Conservation (phyloP, 2,329 filamentous ascomycete species). For the Alternaria ethzedia region DNA sequence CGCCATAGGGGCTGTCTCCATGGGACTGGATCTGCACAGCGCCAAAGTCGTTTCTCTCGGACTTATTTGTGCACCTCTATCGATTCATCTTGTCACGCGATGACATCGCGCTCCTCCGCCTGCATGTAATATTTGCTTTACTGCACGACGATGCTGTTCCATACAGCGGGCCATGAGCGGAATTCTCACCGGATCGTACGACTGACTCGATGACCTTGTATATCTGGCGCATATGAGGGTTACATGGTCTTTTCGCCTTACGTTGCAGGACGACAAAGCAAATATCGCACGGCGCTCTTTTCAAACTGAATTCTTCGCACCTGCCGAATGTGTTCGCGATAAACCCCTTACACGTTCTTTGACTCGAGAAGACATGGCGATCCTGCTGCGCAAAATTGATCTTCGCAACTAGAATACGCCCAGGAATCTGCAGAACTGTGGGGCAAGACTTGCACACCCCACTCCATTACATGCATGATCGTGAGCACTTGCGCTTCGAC, state of each 20-base stretch:
- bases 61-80: background rate
- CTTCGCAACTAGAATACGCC: background rate
- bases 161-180: background rate
- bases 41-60: background rate
- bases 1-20: background rate
- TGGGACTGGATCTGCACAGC: background rate
- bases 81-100: background rate
- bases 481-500: background rate
- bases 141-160: background rate
- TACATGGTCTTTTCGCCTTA: background rate
- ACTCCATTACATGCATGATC: slow-evolving; percentile 5
- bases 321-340: background rate
- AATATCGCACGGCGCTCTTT: slow-evolving; percentile 16
- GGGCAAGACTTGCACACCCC: slow-evolving; percentile 1
- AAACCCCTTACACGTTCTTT: background rate
- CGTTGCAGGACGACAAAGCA: background rate
- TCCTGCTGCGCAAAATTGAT: background rate
- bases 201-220: background rate
- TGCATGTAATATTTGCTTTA: slow-evolving; percentile 9
- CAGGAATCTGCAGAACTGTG: background rate
- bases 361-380: background rate
- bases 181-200: background rate
- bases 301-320: slow-evolving; percentile 10
- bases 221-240: background rate
- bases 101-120: slow-evolving; percentile 5